Percentiles rank a stretch among this genome's conserved stretches.
phyloP scores from a whole-genome alignment of 352 stramenopile genomes.

The Pythium phragmiticola region DNA sequence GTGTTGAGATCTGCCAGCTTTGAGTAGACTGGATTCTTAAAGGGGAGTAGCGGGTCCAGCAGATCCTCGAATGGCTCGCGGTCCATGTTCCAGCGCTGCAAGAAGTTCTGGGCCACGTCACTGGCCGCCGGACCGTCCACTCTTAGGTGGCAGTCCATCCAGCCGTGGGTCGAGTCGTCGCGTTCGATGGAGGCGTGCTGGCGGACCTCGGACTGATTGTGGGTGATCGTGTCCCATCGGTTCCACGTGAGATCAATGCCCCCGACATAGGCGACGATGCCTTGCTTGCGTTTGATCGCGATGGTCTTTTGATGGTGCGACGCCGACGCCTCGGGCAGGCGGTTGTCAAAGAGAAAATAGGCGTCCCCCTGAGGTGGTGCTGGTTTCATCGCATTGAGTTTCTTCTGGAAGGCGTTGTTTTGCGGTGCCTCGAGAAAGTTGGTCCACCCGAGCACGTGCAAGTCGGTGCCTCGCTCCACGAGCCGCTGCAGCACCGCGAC shows the following conservation, averaged over 20 bases:
- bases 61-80: conserved; percentile 29
- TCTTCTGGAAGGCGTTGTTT: conserved; percentile 57
- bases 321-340: conserved; percentile 26
- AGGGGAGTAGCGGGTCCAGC: conserved; percentile 41
- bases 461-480: conserved; percentile 36
- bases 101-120: conserved; percentile 58
- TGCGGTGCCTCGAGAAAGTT: conserved; percentile 59
- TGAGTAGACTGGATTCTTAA: conserved; percentile 39
- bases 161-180: conserved; percentile 38
- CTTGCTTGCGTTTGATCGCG: conserved; percentile 33
- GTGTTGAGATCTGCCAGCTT: conserved; percentile 13
- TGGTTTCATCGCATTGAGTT: conserved; percentile 38
- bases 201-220: conserved; percentile 44
- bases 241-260: conserved; percentile 57
- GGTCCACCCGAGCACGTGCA: conserved; percentile 60
- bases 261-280: conserved; percentile 58
- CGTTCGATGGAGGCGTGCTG: conserved; percentile 29
- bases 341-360: conserved; percentile 61
- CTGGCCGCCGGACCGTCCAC: conserved; percentile 44
- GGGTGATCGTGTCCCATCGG: conserved; percentile 63
- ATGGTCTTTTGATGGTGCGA: conserved; percentile 58
- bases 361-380: conserved; percentile 27
- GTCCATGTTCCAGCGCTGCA: conserved; percentile 54
- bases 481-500: conserved; percentile 25
- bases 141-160: conserved; percentile 47